Evolutionary conservation across 768 basidiomycete species (phyloP), one percentile per base, ranked within the genome.

Genomic region (Macrolepiota albuminosa): DNA sequence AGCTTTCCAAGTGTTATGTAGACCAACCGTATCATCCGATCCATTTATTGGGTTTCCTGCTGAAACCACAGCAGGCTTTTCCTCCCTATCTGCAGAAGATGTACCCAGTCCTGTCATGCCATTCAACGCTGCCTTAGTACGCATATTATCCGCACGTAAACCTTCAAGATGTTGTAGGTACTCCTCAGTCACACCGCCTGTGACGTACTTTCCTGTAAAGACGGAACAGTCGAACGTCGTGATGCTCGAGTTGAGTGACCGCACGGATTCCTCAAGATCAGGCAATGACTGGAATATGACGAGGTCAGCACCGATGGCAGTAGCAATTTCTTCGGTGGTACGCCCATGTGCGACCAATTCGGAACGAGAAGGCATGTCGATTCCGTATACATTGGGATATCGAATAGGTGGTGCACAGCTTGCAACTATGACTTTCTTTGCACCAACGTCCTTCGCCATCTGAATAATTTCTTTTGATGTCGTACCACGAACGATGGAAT

Each of bases 381-480:
- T 99, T 21, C 97, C 97, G 73, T 99, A 98, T 5, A 99, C 97
- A 69, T 98, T 97, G 5, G 95, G 88, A 70, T 86, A 84, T 31
- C 93, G 85, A 66, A 99, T 98, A 1, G 97, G 93, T 6, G 97
- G 97, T 8, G 97, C 93, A 69, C 97, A 98, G 53, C 94, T 96
- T 1, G 97, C 97, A 49, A 98, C 87, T 63, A 98, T 89, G 67
- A 99, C 93, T 66, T 90, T 92, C 73, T 90, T 94, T 18, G 97
- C 96, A 16, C 97, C 97, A 16, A 97, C 97, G 68, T 99, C 97
- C 70, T 95, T 95, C 21, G 96, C 97, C 95, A 99, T 98, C 71
- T 98, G 95, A 29, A 99, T 84, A 63, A 99, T 99, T 72, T 99
- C 97, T 70, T 93, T 96, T 14, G 96, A 98, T 0, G 97, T 99